phyloP scores from a whole-genome alignment of 306 rosid species.

The Inga laurina region DNA sequence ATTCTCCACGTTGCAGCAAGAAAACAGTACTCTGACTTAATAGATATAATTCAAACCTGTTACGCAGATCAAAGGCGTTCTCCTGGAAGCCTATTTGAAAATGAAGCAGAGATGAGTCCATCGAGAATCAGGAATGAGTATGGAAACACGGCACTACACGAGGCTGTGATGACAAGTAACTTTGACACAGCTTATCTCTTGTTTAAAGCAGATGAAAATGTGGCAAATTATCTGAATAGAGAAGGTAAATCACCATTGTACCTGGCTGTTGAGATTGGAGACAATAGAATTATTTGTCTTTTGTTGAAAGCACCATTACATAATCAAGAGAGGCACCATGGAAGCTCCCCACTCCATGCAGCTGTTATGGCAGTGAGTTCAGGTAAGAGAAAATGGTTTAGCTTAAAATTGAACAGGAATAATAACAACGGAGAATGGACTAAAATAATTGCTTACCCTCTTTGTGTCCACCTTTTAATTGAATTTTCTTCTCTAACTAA shows the following conservation, averaged over 20 bases:
- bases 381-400: neutral
- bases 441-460: too few species aligned
- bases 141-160: neutral
- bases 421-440: too few species aligned
- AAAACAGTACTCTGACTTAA: neutral
- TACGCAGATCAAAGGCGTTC: neutral
- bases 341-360: neutral
- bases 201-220: neutral
- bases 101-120: neutral
- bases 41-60: neutral
- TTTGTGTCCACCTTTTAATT: too few species aligned
- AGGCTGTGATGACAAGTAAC: neutral
- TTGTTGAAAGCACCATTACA: neutral
- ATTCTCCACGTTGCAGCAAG: neutral
- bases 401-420: too few species aligned
- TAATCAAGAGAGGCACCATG: neutral
- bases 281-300: neutral
- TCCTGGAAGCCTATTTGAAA: neutral
- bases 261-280: neutral
- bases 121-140: neutral
- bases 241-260: conserved; percentile 8
- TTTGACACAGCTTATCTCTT: neutral
- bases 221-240: neutral
- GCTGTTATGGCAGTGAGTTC: neutral
- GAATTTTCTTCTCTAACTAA: too few species aligned